These are phyloP conservation scores for Trifolium dubium DNA, from an alignment of 306 rosid species.

Conservation along the genomic window DNA sequence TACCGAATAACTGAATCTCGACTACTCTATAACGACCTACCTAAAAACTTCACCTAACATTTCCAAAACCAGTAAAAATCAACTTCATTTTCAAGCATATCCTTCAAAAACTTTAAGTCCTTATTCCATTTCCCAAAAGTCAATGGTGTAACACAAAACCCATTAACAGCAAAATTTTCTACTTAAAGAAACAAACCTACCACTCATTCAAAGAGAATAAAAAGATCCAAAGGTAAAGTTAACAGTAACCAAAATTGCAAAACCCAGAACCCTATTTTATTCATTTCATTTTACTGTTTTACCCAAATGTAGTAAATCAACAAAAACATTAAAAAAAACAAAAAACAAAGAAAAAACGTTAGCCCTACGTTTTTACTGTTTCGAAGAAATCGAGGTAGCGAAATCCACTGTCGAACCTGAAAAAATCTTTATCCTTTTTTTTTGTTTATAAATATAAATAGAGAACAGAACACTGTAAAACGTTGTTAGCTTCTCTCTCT, in stretches of 20 bases:
- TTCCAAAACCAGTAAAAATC: neutral
- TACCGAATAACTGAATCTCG: neutral
- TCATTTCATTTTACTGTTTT: neutral
- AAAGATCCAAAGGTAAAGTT: neutral
- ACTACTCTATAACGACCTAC: neutral
- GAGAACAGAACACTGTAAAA: conserved; percentile 30
- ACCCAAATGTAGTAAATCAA: conserved; percentile 15
- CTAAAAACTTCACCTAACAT: neutral
- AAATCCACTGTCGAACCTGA: conserved; percentile 42
- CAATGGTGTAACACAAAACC: neutral
- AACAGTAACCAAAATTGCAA: conserved; percentile 14
- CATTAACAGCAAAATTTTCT: neutral
- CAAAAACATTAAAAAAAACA: neutral
- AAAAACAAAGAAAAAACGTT: conserved; percentile 18
- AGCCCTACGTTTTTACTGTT: conserved; percentile 45
- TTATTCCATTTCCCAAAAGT: neutral
- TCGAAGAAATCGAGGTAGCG: conserved; percentile 42
- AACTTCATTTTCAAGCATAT: neutral
- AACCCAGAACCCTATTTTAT: neutral
- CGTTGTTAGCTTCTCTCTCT: conserved; percentile 5
- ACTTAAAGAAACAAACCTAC: conserved; percentile 7
- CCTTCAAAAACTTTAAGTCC: neutral
- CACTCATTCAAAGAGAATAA: neutral
- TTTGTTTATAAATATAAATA: conserved; percentile 26
- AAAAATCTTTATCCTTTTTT: conserved; percentile 31